Evolutionary conservation across 495 filamentous ascomycete genomes (phyloP), one percentile per base, ranked within the genome.

Genomic region (Aspergillus kassunensis): DNA sequence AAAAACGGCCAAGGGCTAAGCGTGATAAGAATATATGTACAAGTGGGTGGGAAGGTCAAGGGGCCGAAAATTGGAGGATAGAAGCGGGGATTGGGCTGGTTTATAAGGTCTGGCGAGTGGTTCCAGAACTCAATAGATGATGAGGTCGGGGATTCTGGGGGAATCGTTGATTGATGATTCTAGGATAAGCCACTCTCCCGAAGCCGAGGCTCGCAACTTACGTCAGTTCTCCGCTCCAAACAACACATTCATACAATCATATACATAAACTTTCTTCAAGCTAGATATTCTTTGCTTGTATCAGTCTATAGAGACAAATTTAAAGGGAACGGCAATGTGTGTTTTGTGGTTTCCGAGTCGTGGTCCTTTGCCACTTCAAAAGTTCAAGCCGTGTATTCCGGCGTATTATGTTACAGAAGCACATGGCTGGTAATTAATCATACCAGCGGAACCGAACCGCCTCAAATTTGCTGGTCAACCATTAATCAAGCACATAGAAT

Each of bases 121-220:
- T 68, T 70, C 67, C 65, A 67, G 66, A 71, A 69, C 54, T 53
- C 39, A 49, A 54, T 56, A 46, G 60, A 63, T 58, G 55, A 54
- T 45, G 34, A 43, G 46, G 45, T 40, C 53, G 51, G 60, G 55
- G 55, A 64, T 50, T 64, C 67, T 63, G 64, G 70, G 64, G 70
- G 55, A 66, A 43, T 53, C 42, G 61, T 4, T 27, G 24, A 27
- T 27, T 62, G 64, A 66, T 61, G 53, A 56, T 52, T 47, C 23
- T 50, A 40, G 54, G 61, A 60, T 60, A 61, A 66, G 67, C 58
- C 59, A 56, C 47, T 59, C 61, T 59, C 58, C 67, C 65, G 70
- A 61, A 63, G 67, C 72, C 72, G 72, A 75, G 72, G 72, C 68
- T 65, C 55, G 58, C 56, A 35, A 23, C 40, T 54, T 55, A 58